Base-by-base conservation (phyloP, 1,139 yeast genomes). In the Yamadazyma spencermartinsiae region DNA sequence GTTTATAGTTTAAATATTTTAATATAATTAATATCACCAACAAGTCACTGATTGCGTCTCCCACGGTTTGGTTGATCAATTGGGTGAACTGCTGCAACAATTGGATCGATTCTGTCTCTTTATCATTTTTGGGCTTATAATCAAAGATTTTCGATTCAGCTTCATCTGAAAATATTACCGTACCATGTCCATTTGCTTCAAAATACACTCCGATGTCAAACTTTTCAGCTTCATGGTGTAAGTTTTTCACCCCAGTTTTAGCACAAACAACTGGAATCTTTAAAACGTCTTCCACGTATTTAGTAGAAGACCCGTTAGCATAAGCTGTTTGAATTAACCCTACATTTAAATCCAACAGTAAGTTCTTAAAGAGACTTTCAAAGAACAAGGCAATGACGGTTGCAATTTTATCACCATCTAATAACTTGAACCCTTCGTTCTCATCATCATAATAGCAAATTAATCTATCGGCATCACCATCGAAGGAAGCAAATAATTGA, bases 171-270 rank as follows among this genome's bases (percentile, higher is more conserved):
- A 92, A 94, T 15, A 89, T 68, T 4, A 92, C 95, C 0, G 99
- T 94, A 11, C 99, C 99, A 55, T 92, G 99, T n/a, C 99, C 99
- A 57, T 92, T 92, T 37, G 99, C 98, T 68, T 92, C 99, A 54
- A 92, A 92, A 63, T 94, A 92, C 16, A 92, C 82, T 17, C 98
- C 98, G 47, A 92, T 75, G 55, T 89, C 98, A 56, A 79, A 92
- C 39, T 80, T 74, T 45, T 78, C 80, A 1, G 96, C 95, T 52
- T 80, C 88, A 52, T 86, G 95, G 58, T 94, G 98, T 49, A 94
- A 72, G 62, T 92, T 96, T 63, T 92, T 92, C 31, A 92, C 98
- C 31, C 99, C 98, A 2, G 98, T 92, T 32, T 96, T 85, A 0
- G 98, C 87, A 60, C 95, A 87, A 3, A 80, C 79, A 8, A 88